Evolutionary conservation across 2,329 filamentous ascomycete genomes (phyloP), one percentile per base, ranked within the genome.

Genomic region (Aureobasidium sp.): DNA sequence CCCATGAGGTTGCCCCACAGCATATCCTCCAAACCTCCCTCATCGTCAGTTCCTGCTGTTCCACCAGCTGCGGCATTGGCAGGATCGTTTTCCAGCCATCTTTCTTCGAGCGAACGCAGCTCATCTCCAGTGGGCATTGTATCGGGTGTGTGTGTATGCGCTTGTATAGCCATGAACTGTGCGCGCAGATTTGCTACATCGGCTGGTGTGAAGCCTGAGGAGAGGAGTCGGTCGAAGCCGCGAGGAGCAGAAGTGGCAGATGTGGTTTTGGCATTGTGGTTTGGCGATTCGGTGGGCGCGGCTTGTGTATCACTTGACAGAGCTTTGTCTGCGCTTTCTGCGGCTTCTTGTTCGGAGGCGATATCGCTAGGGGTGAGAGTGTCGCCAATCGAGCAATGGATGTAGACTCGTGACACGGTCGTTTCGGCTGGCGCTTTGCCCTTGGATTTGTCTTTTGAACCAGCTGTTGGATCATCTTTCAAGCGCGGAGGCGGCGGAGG

Each of bases 301-400:
- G 67, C 60, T 63, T 14, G 75, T 68, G 10, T 70, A 70, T 50
- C 54, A 7, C 55, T 37, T 6, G 62, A 57, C 41, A 70, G 61
- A 30, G 68, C 64, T 3, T 62, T 62, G 49, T 75, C 71, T 10
- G 71, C 71, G 11, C 64, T 64, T 24, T 63, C 60, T 21, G 60
- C 72, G 19, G 64, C 59, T 3, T 70, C 67, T 27, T 79, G 78
- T 72, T 95, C 90, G 12, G 75, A 77, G 1, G 76, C 77, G 19
- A 97, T 79, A 55, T 95, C 89, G 0, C 74, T 65, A 11, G 79
- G 66, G 0, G 85, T 79, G 11, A 97, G 78, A 22, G 79, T 74
- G 67, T 83, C 79, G 52, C 90, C 90, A 55, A 97, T 87, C 58
- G 88, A 91, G 76, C 91, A 97, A 73, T 95, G 94, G 57, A 97